phyloP scores from a whole-genome alignment of 2,329 filamentous ascomycete genomes.

The Colletotrichum acutatum region DNA sequence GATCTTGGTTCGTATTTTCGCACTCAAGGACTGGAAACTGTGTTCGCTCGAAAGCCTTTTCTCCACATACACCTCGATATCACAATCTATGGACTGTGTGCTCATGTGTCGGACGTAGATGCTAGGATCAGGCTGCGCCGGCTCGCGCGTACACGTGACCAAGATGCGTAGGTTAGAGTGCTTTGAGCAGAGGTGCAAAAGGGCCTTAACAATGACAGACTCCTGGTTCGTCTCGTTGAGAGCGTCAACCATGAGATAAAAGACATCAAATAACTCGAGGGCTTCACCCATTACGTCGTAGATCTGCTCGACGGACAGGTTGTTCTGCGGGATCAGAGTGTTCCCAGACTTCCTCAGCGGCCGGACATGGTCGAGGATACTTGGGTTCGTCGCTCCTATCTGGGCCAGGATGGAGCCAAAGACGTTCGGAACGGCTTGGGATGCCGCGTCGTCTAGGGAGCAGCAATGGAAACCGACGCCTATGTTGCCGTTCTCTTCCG shows the following conservation, averaged over 20 bases:
- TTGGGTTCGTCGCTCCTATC: constrained; percentile 28
- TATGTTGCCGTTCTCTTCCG: constrained; percentile 15
- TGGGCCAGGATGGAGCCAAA: constrained; percentile 43
- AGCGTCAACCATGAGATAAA: constrained; percentile 40
- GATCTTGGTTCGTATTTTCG: constrained; percentile 38
- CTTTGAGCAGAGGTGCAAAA: constrained; percentile 35
- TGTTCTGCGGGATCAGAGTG: constrained; percentile 38
- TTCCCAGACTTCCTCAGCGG: constrained; percentile 29
- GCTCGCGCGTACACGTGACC: constrained; percentile 38
- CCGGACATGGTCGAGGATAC: constrained; percentile 36
- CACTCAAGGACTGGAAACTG: constrained; percentile 36
- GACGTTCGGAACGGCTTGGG: constrained; percentile 41
- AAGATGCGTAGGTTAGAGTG: constrained; percentile 37
- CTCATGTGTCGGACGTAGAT: constrained; percentile 37
- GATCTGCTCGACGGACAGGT: constrained; percentile 34
- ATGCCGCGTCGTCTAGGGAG: constrained; percentile 40
- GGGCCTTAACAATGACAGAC: constrained; percentile 29
- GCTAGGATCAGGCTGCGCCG: background rate
- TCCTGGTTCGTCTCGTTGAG: constrained; percentile 39
- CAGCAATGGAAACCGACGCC: constrained; percentile 40
- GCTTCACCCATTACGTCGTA: constrained; percentile 29
- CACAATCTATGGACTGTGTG: constrained; percentile 35
- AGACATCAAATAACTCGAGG: constrained; percentile 24
- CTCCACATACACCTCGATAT: constrained; percentile 40
- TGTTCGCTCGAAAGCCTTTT: constrained; percentile 37